These are phyloP conservation scores for Phytophthora sansomeana DNA, from an alignment of 352 stramenopile species.

Conservation along the genomic window DNA sequence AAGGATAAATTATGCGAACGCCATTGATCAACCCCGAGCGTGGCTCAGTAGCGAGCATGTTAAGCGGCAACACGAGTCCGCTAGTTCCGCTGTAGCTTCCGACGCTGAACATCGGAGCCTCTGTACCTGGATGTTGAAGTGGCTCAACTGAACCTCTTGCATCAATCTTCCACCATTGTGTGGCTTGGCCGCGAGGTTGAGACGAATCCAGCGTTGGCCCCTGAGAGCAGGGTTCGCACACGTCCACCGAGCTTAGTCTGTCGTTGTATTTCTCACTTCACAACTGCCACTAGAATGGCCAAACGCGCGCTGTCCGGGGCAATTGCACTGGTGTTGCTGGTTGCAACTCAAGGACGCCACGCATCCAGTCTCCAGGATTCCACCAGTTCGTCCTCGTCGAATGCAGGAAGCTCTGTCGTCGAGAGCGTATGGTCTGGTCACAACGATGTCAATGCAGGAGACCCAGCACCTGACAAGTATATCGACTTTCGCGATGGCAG, in stretches of 20 bases:
- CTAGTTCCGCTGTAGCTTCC: slow-evolving; percentile 7
- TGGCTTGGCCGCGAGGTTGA: slow-evolving; percentile 15
- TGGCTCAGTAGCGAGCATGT: too few relatives aligned
- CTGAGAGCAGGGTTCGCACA: background rate
- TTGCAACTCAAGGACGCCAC: slow-evolving; percentile 6
- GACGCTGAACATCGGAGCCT: slow-evolving; percentile 4
- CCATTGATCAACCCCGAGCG: background rate
- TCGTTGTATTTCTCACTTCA: slow-evolving; percentile 25
- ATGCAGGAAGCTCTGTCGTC: slow-evolving; percentile 1
- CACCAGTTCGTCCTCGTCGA: slow-evolving; percentile 9
- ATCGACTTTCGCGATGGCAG: background rate
- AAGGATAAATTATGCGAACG: background rate
- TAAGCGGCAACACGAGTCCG: slow-evolving; percentile 1
- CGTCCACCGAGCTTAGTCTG: slow-evolving; percentile 16
- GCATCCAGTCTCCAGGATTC: slow-evolving; percentile 2
- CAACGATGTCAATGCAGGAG: slow-evolving; percentile 11
- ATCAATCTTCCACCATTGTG: slow-evolving; percentile 25
- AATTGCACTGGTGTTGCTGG: slow-evolving; percentile 13
- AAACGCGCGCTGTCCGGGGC: slow-evolving; percentile 14
- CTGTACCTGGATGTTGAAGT: slow-evolving; percentile 19
- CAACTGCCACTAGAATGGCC: slow-evolving; percentile 22
- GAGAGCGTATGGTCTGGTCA: background rate
- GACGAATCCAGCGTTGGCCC: slow-evolving; percentile 7
- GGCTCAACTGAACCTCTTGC: slow-evolving; percentile 28
- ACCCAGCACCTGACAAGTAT: background rate